Evolutionary conservation across 1,284 basidiomycete genomes (phyloP).

Genomic region (Boletellus sp.): DNA sequence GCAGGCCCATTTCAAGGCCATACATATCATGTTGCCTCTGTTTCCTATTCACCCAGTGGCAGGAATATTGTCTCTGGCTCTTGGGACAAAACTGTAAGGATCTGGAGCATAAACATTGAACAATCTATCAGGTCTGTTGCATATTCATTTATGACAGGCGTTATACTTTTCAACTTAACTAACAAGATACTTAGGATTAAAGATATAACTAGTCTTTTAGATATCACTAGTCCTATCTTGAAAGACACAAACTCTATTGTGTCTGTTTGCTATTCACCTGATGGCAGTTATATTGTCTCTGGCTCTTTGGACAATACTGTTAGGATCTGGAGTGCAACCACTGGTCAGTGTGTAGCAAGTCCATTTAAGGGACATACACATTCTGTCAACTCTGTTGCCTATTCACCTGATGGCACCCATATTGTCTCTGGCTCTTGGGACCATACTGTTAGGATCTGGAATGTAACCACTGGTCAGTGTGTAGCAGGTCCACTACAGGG

Average conservation of each 20-base stretch:
- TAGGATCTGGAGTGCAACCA: not conserved
- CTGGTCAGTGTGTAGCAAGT: not conserved
- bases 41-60: not conserved
- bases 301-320: not conserved
- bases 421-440: not conserved
- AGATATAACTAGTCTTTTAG: too few species aligned
- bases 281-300: not conserved
- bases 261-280: not conserved
- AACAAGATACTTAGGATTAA: too few species aligned
- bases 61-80: not conserved
- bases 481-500: not conserved
- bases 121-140: not conserved
- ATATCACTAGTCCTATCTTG: too few species aligned
- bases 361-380: not conserved
- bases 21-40: not conserved
- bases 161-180: too few species aligned
- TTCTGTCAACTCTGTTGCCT: not conserved
- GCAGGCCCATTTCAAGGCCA: not conserved
- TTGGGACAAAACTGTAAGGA: not conserved
- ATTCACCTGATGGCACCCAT: not conserved
- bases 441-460: not conserved
- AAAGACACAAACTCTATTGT: too few species aligned
- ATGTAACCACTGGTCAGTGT: not conserved
- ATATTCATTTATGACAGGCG: not conserved
- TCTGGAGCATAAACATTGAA: not conserved